These are phyloP conservation scores for Dioscorea cayenensis DNA, from an alignment of 116 monocot species.

Conservation along the genomic window DNA sequence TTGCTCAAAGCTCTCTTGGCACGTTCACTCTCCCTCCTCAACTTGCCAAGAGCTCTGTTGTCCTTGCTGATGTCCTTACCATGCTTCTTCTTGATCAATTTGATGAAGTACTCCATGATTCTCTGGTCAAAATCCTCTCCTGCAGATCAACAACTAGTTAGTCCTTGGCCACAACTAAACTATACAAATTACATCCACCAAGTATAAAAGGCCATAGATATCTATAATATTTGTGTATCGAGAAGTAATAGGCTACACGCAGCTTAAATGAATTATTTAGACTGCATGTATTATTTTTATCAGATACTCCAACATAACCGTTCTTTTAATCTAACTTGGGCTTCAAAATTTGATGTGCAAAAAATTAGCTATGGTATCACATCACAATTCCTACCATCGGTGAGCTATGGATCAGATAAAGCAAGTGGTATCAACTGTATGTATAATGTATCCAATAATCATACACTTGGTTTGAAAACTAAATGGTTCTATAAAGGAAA, in stretches of 20 bases:
- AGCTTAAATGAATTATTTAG: too few species aligned
- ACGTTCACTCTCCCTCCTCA: slow-evolving; percentile 54
- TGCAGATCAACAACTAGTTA: slow-evolving; percentile 4
- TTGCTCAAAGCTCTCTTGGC: slow-evolving; percentile 71
- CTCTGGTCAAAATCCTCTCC: slow-evolving; percentile 83
- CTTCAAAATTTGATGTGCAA: too few species aligned
- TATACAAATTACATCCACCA: not conserved
- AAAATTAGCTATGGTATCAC: too few species aligned
- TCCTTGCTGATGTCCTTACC: slow-evolving; percentile 74
- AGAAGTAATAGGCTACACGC: too few species aligned
- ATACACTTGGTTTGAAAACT: not conserved
- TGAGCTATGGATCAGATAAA: too few species aligned
- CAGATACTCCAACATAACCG: too few species aligned
- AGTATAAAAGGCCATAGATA: too few species aligned
- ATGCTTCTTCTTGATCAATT: slow-evolving; percentile 66
- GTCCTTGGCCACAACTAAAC: not conserved
- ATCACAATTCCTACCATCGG: too few species aligned
- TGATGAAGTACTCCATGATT: slow-evolving; percentile 64
- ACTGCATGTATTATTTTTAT: too few species aligned
- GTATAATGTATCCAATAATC: not conserved
- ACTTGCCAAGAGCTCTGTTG: slow-evolving; percentile 51
- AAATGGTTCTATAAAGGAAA: too few species aligned
- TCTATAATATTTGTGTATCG: too few species aligned
- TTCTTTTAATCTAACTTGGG: too few species aligned
- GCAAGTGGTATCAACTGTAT: not conserved